A percentile compares a stretch with the other conserved stretches of the same genome.
Evolutionary conservation across 495 filamentous ascomycete species (phyloP).

Genomic region (Trichoderma erinaceum): DNA sequence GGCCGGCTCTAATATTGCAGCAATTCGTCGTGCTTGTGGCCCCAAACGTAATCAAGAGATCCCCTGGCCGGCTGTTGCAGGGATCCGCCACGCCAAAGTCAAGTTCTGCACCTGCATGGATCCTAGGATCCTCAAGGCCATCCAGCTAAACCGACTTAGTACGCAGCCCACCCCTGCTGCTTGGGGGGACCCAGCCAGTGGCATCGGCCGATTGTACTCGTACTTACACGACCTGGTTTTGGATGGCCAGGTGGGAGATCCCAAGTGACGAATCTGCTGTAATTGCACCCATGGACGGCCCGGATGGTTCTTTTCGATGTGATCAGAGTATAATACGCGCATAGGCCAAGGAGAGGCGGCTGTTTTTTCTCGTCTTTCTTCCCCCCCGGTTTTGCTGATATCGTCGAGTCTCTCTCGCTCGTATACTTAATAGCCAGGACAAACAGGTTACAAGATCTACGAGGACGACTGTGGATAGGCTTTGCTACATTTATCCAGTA

Average conservation of each 20-base stretch:
- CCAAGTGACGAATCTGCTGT: not conserved
- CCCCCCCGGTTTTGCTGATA: not conserved
- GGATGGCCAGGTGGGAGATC: not conserved
- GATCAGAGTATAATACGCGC: not conserved
- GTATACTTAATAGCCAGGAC: not conserved
- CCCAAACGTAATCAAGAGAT: not conserved
- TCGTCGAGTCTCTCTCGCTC: not conserved
- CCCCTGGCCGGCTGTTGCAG: not conserved
- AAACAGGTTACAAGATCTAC: not conserved
- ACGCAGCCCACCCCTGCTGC: not conserved
- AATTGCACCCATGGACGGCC: conserved; percentile 8
- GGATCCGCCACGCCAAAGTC: not conserved
- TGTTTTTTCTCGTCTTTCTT: not conserved
- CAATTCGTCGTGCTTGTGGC: not conserved
- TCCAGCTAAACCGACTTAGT: not conserved
- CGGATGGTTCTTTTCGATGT: not conserved
- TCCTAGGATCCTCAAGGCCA: not conserved
- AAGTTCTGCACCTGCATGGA: not conserved
- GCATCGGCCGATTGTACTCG: conserved; percentile 2
- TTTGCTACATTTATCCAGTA: no score
- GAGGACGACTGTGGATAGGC: no score
- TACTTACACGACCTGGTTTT: not conserved
- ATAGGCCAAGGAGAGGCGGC: not conserved
- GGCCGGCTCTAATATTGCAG: conserved; percentile 2
- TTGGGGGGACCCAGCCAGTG: not conserved